Evolutionary conservation across 345 rosid species (phyloP).

Genomic region (Balakata baccata): DNA sequence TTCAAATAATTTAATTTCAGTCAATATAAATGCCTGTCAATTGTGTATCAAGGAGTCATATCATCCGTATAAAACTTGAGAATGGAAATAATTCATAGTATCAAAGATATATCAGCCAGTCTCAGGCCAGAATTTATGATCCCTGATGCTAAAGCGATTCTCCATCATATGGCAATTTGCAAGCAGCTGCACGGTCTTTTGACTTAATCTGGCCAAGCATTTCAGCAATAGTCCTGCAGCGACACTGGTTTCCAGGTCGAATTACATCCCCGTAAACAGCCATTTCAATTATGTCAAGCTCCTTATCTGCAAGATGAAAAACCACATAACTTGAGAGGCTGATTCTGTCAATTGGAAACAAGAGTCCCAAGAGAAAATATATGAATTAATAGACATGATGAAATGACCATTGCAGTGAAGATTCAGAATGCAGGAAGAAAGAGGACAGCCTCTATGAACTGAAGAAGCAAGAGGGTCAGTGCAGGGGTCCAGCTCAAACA

Average conservation of each 20-base stretch:
- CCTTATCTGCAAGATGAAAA: conserved; percentile 57
- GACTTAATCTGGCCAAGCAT: conserved; percentile 70
- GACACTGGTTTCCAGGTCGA: conserved; percentile 86
- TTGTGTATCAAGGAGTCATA: background rate
- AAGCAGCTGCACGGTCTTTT: conserved; percentile 63
- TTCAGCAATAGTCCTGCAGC: conserved; percentile 85
- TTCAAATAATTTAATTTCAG: background rate
- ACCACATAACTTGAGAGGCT: background rate
- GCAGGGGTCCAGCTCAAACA: background rate
- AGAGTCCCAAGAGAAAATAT: background rate
- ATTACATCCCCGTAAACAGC: conserved; percentile 90
- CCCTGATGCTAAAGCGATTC: conserved; percentile 22
- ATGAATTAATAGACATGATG: background rate
- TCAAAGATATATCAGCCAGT: background rate
- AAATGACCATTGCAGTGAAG: background rate
- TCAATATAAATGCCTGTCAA: background rate
- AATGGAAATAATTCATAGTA: background rate
- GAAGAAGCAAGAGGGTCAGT: background rate
- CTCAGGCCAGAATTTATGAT: background rate
- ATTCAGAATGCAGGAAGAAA: background rate
- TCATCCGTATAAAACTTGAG: background rate
- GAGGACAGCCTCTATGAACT: background rate
- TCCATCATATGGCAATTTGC: conserved; percentile 57
- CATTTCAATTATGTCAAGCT: conserved; percentile 92
- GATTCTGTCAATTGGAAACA: background rate